phyloP scores from a whole-genome alignment of 2,329 filamentous ascomycete genomes.

The Calycina herbarum region DNA sequence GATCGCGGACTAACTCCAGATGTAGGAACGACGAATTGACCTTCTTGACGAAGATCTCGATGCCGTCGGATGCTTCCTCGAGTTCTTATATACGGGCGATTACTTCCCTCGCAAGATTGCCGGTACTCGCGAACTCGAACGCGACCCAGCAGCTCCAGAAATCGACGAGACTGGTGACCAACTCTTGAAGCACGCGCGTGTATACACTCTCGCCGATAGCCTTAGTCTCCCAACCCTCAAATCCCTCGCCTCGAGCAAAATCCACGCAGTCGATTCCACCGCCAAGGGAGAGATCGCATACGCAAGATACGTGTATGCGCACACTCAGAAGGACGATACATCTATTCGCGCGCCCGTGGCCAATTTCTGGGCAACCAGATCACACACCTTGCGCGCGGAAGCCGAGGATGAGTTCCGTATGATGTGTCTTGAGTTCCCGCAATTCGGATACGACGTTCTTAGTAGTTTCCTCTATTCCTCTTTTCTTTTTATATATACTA shows the following conservation, averaged over 20 bases:
- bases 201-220: constrained; percentile 86
- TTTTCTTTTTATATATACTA: not conserved
- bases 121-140: constrained; percentile 67
- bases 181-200: constrained; percentile 82
- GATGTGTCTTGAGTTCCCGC: constrained; percentile 84
- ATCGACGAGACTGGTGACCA: constrained; percentile 79
- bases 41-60: constrained; percentile 69
- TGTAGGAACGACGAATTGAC: constrained; percentile 64
- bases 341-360: constrained; percentile 80
- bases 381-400: constrained; percentile 79
- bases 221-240: constrained; percentile 69
- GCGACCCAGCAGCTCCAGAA: constrained; percentile 61
- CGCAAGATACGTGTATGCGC: constrained; percentile 84
- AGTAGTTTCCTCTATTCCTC: constrained; percentile 50
- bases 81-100: constrained; percentile 82
- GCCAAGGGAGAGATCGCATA: constrained; percentile 90
- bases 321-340: constrained; percentile 67
- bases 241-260: constrained; percentile 80
- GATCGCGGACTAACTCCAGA: not conserved
- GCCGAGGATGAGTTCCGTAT: constrained; percentile 81
- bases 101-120: constrained; percentile 75
- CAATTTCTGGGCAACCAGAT: constrained; percentile 84
- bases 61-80: constrained; percentile 75
- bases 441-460: constrained; percentile 91
- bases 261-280: constrained; percentile 85